These are phyloP conservation scores for Loxodes magnus DNA, from an alignment of 73 alveolate genomes.

Conservation along the genomic window DNA sequence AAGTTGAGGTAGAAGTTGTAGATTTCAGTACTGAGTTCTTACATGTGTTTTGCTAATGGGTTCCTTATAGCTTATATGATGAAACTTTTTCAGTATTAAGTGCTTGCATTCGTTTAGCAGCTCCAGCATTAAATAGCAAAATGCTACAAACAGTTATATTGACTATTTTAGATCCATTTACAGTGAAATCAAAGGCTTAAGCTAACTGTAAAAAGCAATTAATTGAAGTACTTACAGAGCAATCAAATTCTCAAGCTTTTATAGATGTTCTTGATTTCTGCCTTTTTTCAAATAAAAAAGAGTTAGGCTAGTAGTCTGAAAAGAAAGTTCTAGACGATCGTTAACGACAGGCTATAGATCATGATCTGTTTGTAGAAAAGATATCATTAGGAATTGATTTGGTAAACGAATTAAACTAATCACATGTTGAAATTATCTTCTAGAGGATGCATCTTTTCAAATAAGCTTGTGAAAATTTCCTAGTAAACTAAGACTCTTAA, in stretches of 20 bases:
- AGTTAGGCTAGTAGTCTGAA: not conserved
- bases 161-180: constrained; percentile 3
- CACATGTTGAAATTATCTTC: not conserved
- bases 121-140: not conserved
- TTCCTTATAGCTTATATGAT: constrained; percentile 50
- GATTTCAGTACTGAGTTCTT: constrained; percentile 20
- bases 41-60: constrained; percentile 20
- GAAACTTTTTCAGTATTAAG: constrained; percentile 21
- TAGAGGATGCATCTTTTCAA: not conserved
- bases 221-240: not conserved
- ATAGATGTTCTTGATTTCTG: constrained; percentile 5
- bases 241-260: not conserved
- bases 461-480: constrained; percentile 16
- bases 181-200: constrained; percentile 6
- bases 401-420: not conserved
- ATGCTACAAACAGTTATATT: constrained; percentile 1
- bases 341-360: not conserved
- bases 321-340: too few species aligned
- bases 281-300: not conserved
- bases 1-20: constrained; percentile 3
- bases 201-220: not conserved
- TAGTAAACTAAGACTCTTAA: constrained; percentile 8
- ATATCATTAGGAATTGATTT: constrained; percentile 7
- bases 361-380: constrained; percentile 7
- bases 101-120: not conserved